These are phyloP conservation scores for Saussurea involucrata DNA, from an alignment of 129 eudicot species.

Conservation along the genomic window DNA sequence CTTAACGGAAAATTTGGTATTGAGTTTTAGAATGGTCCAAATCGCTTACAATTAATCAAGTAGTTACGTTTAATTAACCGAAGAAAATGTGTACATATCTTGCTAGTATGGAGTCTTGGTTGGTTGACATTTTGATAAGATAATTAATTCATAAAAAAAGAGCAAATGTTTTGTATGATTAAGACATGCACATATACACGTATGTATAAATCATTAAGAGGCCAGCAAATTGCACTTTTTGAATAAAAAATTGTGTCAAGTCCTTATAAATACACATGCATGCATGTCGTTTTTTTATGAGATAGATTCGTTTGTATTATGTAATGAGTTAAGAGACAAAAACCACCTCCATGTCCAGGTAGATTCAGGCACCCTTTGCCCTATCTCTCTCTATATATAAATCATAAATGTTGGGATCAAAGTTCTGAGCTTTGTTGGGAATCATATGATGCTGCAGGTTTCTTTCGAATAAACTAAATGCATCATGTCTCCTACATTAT, in stretches of 20 bases:
- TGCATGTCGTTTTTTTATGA: conserved; percentile 7
- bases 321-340: conserved; percentile 29
- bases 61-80: too few species aligned
- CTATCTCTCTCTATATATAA: background rate
- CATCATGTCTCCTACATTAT: conserved; percentile 29
- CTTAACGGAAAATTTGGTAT: too few species aligned
- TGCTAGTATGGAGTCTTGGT: background rate
- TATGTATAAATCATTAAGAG: background rate
- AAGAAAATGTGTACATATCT: background rate
- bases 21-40: too few species aligned
- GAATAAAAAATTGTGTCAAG: background rate
- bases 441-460: conserved; percentile 29
- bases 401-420: conserved; percentile 10
- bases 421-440: conserved; percentile 30
- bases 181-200: background rate
- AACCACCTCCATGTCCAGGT: conserved; percentile 36
- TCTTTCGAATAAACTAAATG: conserved; percentile 23
- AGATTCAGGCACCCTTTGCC: conserved; percentile 37
- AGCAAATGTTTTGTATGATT: background rate
- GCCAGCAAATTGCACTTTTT: background rate
- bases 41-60: too few species aligned
- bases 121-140: background rate
- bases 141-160: background rate
- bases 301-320: conserved; percentile 21
- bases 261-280: conserved; percentile 4